phyloP scores from a whole-genome alignment of 2,329 filamentous ascomycete species.

The Fusarium transvaalense region DNA sequence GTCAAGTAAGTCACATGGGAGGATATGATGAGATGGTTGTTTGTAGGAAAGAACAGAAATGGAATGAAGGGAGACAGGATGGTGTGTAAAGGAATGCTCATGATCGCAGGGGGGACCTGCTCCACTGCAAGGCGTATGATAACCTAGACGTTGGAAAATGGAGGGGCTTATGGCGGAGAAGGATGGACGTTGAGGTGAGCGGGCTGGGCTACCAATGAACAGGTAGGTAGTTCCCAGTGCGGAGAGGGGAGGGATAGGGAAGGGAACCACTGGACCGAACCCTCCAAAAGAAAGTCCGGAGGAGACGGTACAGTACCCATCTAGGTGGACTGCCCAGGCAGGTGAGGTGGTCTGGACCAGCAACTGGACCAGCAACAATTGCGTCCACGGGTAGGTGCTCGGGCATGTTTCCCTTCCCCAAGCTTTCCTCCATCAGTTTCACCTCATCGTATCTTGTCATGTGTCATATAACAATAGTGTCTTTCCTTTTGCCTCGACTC shows the following conservation, averaged over 20 bases:
- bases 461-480: slow-evolving; percentile 1
- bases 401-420: not conserved
- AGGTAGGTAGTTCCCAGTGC: slow-evolving; percentile 2
- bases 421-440: slow-evolving; percentile 12
- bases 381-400: no score
- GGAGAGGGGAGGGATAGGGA: slow-evolving; percentile 15
- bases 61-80: slow-evolving; percentile 50
- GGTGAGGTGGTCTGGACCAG: not conserved
- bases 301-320: not conserved
- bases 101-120: slow-evolving; percentile 37
- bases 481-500: slow-evolving; percentile 1
- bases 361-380: slow-evolving; percentile 8
- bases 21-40: slow-evolving; percentile 33
- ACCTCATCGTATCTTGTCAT: not conserved
- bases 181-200: slow-evolving; percentile 13
- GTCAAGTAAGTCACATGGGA: slow-evolving; percentile 27
- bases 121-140: slow-evolving; percentile 38
- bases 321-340: not conserved
- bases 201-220: not conserved
- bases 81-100: slow-evolving; percentile 43
- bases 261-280: slow-evolving; percentile 8
- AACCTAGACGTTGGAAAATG: slow-evolving; percentile 16
- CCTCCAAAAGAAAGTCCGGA: slow-evolving; percentile 12
- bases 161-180: slow-evolving; percentile 19
- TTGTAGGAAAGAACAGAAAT: slow-evolving; percentile 42